Evolutionary conservation across 805 yeast species (phyloP), one percentile per base, ranked within the genome.

Genomic region (Wickerhamiella galacta): DNA sequence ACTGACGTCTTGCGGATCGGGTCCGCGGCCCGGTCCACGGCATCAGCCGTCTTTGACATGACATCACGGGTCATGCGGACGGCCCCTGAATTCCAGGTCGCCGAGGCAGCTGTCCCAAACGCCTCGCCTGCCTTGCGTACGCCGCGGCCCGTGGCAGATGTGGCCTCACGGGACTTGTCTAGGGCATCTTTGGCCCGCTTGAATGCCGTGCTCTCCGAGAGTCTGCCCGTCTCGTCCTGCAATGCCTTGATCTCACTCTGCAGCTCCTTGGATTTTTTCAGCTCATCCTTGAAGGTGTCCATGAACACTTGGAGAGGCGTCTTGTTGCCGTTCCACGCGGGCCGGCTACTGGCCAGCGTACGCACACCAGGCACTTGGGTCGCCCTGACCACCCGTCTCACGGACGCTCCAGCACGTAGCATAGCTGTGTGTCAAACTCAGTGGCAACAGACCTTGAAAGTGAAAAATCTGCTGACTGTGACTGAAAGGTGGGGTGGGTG

Each of bases 1-100:
- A 81, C 71, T 55, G 76, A 71, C 1, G 98, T 87, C 37, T 87
- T 61, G 55, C 95, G 72, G 32, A 90, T 90, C 8, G 99, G 99
- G 47, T 85, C 95, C 32, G 79, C 70, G 21, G 78, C 82, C 36
- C 68, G 70, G 55, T 78, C 81, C n/a, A 87, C 75, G 10, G 66
- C 72, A 35, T 80, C 81, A 2, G 92, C 95, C 3, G 95, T 73
- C 33, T 69, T 67, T 37, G 66, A 68, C n/a, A 82, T 87, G 0
- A 83, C 82, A 28, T 71, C 65, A 48, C 96, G 69, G n/a, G 94
- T 85, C 31, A 75, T 77, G 53, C 75, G 73, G 39, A 93, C 90
- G 27, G 87, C 79, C 16, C 90, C 80, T 1, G 95, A 82, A 39
- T 90, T 95, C 98, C 98, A 90, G 1, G 95, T 95, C 38, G 75